Evolutionary conservation across 192 early-diverging fungal species (phyloP).

Genomic region (Chytriomyces sp.): DNA sequence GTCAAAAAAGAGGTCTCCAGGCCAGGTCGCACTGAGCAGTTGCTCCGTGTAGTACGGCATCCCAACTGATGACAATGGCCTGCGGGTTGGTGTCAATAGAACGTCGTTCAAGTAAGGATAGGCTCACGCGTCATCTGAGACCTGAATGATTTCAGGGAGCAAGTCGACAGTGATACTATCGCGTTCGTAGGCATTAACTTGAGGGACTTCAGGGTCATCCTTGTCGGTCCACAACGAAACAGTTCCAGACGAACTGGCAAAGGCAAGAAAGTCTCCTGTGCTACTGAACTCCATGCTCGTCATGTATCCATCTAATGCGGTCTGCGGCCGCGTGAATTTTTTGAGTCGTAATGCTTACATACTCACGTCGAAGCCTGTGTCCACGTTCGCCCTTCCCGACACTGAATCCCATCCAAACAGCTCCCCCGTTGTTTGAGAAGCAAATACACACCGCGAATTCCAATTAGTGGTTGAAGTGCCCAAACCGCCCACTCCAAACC

Average conservation of each 20-base stretch:
- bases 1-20: conserved; percentile 61
- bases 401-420: conserved; percentile 39
- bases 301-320: conserved; percentile 46
- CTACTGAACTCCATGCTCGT: conserved; percentile 78
- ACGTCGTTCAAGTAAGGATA: neutral
- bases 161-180: conserved; percentile 57
- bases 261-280: conserved; percentile 73
- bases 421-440: conserved; percentile 22
- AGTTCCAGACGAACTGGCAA: conserved; percentile 77
- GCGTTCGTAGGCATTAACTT: conserved; percentile 68
- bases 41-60: conserved; percentile 79
- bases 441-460: conserved; percentile 68
- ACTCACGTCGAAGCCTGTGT: neutral
- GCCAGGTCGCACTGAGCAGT: conserved; percentile 78
- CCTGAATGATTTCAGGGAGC: conserved; percentile 41
- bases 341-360: neutral
- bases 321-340: conserved; percentile 5
- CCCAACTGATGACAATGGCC: conserved; percentile 72
- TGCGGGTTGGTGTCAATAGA: conserved; percentile 3
- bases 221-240: conserved; percentile 79
- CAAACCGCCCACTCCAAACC: conserved; percentile 64
- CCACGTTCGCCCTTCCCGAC: neutral
- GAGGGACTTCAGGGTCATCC: conserved; percentile 48
- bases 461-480: no score
- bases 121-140: conserved; percentile 59